These are phyloP conservation scores for Lactarius vividus DNA, from an alignment of 768 basidiomycete species.

Conservation along the genomic window DNA sequence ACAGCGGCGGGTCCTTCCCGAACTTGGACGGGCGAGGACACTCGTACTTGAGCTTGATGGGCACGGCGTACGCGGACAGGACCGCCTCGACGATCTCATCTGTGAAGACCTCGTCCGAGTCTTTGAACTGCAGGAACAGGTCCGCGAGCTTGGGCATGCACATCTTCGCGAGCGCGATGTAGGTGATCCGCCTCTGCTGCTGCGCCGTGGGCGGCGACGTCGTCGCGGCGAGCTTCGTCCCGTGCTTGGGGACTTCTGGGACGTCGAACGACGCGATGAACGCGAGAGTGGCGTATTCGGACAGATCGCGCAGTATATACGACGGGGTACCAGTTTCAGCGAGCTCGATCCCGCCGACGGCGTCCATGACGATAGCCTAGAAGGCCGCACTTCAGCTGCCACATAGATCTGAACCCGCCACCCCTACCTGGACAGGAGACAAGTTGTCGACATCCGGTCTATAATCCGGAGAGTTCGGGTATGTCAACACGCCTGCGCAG, in stretches of 20 bases:
- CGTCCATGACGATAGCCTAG: constrained; percentile 69
- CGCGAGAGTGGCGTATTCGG: constrained; percentile 83
- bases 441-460: constrained; percentile 83
- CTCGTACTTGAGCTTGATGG: constrained; percentile 92
- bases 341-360: constrained; percentile 66
- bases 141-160: constrained; percentile 81
- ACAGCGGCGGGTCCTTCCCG: constrained; percentile 83
- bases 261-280: constrained; percentile 79
- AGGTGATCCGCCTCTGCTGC: constrained; percentile 70
- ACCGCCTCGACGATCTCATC: constrained; percentile 86
- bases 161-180: constrained; percentile 86
- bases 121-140: constrained; percentile 69
- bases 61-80: constrained; percentile 80
- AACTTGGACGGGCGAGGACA: constrained; percentile 87
- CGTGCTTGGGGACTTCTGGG: constrained; percentile 30
- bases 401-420: constrained; percentile 38
- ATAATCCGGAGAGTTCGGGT: constrained; percentile 80
- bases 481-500: constrained; percentile 66
- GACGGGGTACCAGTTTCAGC: constrained; percentile 61
- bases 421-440: constrained; percentile 70
- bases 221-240: constrained; percentile 13
- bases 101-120: constrained; percentile 57
- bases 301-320: constrained; percentile 75
- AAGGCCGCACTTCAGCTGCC: not conserved
- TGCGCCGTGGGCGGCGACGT: constrained; percentile 39